Base-by-base conservation (phyloP, 371 early-diverging fungal species). In the Haplosporangium sp. region DNA sequence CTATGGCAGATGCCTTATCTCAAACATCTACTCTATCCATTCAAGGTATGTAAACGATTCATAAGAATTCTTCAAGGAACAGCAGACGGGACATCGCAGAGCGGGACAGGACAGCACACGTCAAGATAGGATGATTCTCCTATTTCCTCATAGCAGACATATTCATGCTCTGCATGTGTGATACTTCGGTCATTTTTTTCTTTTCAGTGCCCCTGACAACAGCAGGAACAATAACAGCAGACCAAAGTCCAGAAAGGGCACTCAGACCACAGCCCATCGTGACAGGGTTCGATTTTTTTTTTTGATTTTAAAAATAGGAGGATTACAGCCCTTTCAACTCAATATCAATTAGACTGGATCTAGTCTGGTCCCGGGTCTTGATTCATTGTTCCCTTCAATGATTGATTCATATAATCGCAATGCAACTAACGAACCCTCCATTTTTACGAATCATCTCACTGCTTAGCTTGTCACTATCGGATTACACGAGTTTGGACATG, bases 1-100 rank as follows among this genome's bases (percentile, higher is more conserved):
- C 84, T 96, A 23, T 96, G 98, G 98, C 90, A 95, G 71, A 84
- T 95, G 71, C 96, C 96, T 11, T 81, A 89, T 60, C 76, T 95
- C 6, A 95, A 95, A 66, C 76, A 89, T 56, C 82, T 96, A 1
- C 82, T 98, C n/a, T 91, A 92, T 74, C 98, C 98, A 0, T 98
- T 96, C 88, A 96, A 96, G 81, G 90, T 88, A 86, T 41, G 53
- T n/a, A n/a, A n/a, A n/a, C n/a, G n/a, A n/a, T n/a, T n/a, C n/a
- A n/a, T n/a, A n/a, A n/a, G n/a, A n/a, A n/a, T n/a, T n/a, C n/a
- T n/a, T n/a, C n/a, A n/a, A 29, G 16, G 9, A 42, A 38, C 23
- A 20, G 50, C n/a, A 12, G 48, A 60, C 45, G 14, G 36, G 42
- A 11, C 40, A 58, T 55, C 20, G 54, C 29, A 41, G 16, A 50